Evolutionary conservation across 768 basidiomycete genomes (phyloP), one percentile per base, ranked within the genome.

Genomic region (Thelephora aurantiotincta): DNA sequence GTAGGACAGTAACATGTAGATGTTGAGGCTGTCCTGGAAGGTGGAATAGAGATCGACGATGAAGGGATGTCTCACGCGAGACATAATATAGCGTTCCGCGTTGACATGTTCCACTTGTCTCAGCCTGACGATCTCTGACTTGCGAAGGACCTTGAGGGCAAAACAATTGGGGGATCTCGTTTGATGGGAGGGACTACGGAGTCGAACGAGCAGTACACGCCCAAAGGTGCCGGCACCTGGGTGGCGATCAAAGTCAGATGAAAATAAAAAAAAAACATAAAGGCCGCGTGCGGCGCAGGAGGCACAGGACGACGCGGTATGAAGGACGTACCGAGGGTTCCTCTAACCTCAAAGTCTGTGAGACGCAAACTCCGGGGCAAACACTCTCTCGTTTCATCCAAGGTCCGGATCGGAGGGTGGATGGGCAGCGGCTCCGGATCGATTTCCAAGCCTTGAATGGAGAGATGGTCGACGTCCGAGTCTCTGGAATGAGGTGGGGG

Each of bases 81-180:
- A 89, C 33, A 99, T 78, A 54, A 98, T 98, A 57, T 82, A 81
- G 18, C 93, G 80, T 61, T 99, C 96, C 7, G 89, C 90, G 58
- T 94, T 97, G 57, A 98, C 93, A 62, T 99, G 96, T 60, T 97
- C 92, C 46, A 98, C 87, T 61, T 99, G 96, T 41, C 93, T 86
- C 44, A 98, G 74, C 43, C 81, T 78, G 45, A 91, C 83, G 48
- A 92, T 80, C 54, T 90, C 85, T 3, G 76, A 74, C 64, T 94
- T 93, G 52, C 79, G 80, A 35, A 93, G 73, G 13, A 93, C 82
- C 63, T 93, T 93, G 77, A 94, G 75, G 9, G 90, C 90, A 57
- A 86, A 93, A 59, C 80, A 75, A 35, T 66, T 68, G 50, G 77
- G 74, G 2, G 75, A 63, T 52, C 68, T 69, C 18, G 72, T 62